Conservation (phyloP, 2,329 filamentous ascomycete species). For the Clonostachys chloroleuca region DNA sequence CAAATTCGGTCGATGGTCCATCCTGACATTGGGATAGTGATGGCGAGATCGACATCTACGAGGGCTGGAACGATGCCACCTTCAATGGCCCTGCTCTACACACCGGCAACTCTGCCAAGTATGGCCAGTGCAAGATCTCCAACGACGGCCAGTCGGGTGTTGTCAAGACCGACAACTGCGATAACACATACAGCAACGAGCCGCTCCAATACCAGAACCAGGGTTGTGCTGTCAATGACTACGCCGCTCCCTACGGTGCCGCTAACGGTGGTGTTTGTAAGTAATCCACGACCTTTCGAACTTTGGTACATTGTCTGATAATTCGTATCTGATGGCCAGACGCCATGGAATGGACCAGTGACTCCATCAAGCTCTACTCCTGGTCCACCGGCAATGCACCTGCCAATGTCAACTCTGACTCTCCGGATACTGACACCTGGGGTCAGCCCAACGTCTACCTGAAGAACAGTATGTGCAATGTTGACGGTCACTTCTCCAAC, state of each 20-base stretch:
- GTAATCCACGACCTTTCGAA: slow-evolving; percentile 27
- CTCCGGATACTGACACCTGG: slow-evolving; percentile 53
- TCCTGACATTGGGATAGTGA: slow-evolving; percentile 10
- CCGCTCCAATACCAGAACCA: slow-evolving; percentile 25
- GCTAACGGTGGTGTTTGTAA: slow-evolving; percentile 31
- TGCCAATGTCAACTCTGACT: neutral
- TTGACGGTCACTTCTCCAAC: slow-evolving; percentile 56
- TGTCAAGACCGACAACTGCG: slow-evolving; percentile 30
- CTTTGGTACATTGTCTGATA: slow-evolving; percentile 1
- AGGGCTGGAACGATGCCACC: slow-evolving; percentile 54
- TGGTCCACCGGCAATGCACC: slow-evolving; percentile 26
- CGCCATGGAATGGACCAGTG: slow-evolving; percentile 35
- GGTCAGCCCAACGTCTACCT: slow-evolving; percentile 59
- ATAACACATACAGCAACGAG: slow-evolving; percentile 26
- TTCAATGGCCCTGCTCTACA: slow-evolving; percentile 57
- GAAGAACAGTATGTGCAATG: slow-evolving; percentile 54
- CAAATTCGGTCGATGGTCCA: no score
- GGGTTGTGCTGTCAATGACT: slow-evolving; percentile 34
- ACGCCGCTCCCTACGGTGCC: slow-evolving; percentile 29
- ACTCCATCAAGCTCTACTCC: slow-evolving; percentile 34
- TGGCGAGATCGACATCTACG: slow-evolving; percentile 66
- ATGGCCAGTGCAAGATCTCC: slow-evolving; percentile 28
- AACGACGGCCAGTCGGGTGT: slow-evolving; percentile 18
- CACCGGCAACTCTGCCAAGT: slow-evolving; percentile 26
- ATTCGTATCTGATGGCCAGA: slow-evolving; percentile 10